Percentiles rank a stretch among this genome's conserved stretches.
These are phyloP conservation scores for Lolium multiflorum DNA, from an alignment of 176 grass and related monocot species.

Conservation along the genomic window DNA sequence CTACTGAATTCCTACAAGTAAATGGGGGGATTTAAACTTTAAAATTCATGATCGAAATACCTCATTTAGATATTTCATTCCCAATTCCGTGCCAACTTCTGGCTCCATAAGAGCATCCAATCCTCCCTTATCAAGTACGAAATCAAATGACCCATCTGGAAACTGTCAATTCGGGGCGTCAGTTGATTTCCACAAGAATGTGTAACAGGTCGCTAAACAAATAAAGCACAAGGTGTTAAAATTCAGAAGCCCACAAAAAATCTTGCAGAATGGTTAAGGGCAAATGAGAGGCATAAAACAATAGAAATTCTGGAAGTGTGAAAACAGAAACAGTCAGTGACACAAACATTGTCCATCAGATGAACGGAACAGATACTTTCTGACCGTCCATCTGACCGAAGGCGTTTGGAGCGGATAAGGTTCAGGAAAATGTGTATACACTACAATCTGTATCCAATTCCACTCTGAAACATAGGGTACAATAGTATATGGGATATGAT, in stretches of 20 bases:
- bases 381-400: neutral
- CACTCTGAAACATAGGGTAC: neutral
- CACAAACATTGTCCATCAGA: neutral
- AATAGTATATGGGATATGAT: neutral
- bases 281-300: slow-evolving; percentile 11
- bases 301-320: neutral
- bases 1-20: slow-evolving; percentile 24
- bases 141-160: slow-evolving; percentile 79
- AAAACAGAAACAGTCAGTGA: neutral
- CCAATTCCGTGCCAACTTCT: slow-evolving; percentile 71
- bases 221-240: neutral
- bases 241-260: neutral
- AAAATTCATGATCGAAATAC: slow-evolving; percentile 43
- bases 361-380: neutral
- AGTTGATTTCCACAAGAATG: slow-evolving; percentile 30
- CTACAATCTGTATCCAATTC: neutral
- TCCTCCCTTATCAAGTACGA: slow-evolving; percentile 96
- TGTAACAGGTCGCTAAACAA: neutral
- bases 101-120: slow-evolving; percentile 99
- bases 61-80: slow-evolving; percentile 91
- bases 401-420: neutral
- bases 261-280: neutral
- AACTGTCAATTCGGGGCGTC: slow-evolving; percentile 59
- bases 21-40: slow-evolving; percentile 34
- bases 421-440: neutral